phyloP scores from a whole-genome alignment of 345 rosid species.

The Cardiospermum halicacabum region DNA sequence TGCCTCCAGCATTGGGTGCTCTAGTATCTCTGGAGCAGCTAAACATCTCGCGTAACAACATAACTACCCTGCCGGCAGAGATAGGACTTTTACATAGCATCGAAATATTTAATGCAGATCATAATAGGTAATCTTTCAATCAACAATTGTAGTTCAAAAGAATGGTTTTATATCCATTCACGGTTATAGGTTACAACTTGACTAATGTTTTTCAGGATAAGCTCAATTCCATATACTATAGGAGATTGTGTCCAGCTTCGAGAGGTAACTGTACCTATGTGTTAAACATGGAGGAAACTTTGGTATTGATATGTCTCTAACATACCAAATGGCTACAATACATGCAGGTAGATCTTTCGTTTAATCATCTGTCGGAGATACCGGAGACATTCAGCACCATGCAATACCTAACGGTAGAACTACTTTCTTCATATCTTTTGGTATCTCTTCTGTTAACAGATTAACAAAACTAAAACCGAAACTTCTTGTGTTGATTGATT shows the following conservation, averaged over 20 bases:
- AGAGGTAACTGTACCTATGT: no score
- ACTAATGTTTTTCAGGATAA: conserved; percentile 69
- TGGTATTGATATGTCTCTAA: no score
- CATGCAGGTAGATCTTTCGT: conserved; percentile 91
- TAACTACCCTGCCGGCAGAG: conserved; percentile 66
- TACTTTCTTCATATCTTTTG: neutral
- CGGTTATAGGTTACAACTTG: neutral
- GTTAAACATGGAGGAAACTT: conserved; percentile 60
- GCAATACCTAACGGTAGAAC: conserved; percentile 64
- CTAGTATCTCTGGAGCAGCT: conserved; percentile 67
- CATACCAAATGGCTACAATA: no score
- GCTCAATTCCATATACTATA: conserved; percentile 38
- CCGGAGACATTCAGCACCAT: conserved; percentile 62
- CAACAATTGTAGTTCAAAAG: neutral
- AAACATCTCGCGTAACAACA: conserved; percentile 55
- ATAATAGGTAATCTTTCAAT: conserved; percentile 53
- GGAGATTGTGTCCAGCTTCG: conserved; percentile 62
- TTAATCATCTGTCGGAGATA: conserved; percentile 60
- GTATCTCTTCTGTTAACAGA: no score
- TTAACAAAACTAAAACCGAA: no score
- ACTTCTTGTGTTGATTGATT: conserved; percentile 2
- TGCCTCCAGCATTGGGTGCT: conserved; percentile 58
- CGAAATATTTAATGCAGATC: conserved; percentile 69
- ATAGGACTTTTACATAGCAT: conserved; percentile 59
- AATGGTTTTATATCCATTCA: neutral